phyloP scores from a whole-genome alignment of 306 rosid genomes.

The Cucurbita maxima region DNA sequence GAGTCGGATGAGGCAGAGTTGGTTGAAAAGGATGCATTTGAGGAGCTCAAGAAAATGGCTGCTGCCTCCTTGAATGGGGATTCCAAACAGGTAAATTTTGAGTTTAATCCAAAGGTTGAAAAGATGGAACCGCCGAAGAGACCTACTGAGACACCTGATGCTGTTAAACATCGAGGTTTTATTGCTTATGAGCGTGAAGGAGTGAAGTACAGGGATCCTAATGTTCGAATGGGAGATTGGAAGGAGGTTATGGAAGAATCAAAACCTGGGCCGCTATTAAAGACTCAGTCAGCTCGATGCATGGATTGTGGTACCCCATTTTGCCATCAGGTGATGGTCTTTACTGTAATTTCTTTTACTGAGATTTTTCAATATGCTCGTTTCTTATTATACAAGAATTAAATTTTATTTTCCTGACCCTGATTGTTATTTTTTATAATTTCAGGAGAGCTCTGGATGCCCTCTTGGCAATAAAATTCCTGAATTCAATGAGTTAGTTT shows the following conservation, averaged over 20 bases:
- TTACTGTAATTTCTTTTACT: background rate
- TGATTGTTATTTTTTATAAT: constrained; percentile 2
- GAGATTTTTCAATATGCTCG: background rate
- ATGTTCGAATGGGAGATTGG: constrained; percentile 77
- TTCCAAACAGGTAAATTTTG: constrained; percentile 32
- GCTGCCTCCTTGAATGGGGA: constrained; percentile 51
- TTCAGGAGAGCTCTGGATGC: constrained; percentile 92
- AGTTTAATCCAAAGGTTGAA: constrained; percentile 21
- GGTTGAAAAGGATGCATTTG: constrained; percentile 70
- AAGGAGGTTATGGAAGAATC: constrained; percentile 82
- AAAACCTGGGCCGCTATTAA: constrained; percentile 85
- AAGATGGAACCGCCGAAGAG: constrained; percentile 35
- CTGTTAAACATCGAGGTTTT: constrained; percentile 86
- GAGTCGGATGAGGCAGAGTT: constrained; percentile 39
- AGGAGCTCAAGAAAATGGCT: constrained; percentile 83
- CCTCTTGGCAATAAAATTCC: constrained; percentile 99
- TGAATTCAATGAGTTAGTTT: constrained; percentile 85
- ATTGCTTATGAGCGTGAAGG: constrained; percentile 93
- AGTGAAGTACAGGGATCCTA: constrained; percentile 83
- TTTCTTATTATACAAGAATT: background rate
- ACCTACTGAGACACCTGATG: constrained; percentile 54
- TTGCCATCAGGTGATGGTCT: constrained; percentile 70
- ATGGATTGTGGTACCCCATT: constrained; percentile 99
- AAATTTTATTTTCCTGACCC: background rate
- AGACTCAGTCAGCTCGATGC: constrained; percentile 97